These are phyloP conservation scores for Talaromyces verruculosus DNA, from an alignment of 2,329 filamentous ascomycete genomes.

Conservation along the genomic window DNA sequence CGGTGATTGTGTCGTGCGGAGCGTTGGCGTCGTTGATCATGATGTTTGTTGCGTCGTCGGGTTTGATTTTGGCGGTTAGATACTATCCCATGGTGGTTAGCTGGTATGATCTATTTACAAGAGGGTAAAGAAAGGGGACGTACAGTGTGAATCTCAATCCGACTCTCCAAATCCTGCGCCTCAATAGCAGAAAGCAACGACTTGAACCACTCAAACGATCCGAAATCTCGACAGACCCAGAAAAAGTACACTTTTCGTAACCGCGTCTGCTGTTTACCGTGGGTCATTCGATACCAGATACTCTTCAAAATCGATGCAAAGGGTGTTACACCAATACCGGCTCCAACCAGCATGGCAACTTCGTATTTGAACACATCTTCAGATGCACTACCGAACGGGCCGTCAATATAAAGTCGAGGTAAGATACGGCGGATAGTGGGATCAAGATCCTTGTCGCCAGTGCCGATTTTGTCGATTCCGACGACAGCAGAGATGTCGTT, in stretches of 20 bases:
- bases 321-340: slow-evolving; percentile 54
- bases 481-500: slow-evolving; percentile 63
- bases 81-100: slow-evolving; percentile 50
- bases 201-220: slow-evolving; percentile 86
- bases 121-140: slow-evolving; percentile 12
- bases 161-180: slow-evolving; percentile 77
- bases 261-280: slow-evolving; percentile 72
- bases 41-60: slow-evolving; percentile 83
- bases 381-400: slow-evolving; percentile 80
- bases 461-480: slow-evolving; percentile 61
- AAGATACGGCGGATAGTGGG: slow-evolving; percentile 71
- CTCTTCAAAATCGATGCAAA: slow-evolving; percentile 66
- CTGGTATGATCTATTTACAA: not conserved
- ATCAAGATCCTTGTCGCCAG: slow-evolving; percentile 56
- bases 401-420: slow-evolving; percentile 78
- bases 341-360: slow-evolving; percentile 52
- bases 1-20: slow-evolving; percentile 81
- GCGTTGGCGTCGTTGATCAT: slow-evolving; percentile 89
- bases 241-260: slow-evolving; percentile 89
- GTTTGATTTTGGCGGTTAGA: slow-evolving; percentile 81
- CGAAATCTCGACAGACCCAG: slow-evolving; percentile 87
- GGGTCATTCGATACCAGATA: slow-evolving; percentile 93
- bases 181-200: slow-evolving; percentile 81
- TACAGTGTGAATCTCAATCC: slow-evolving; percentile 74
- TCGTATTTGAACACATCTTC: slow-evolving; percentile 74